Evolutionary conservation across 345 rosid genomes (phyloP).

Genomic region (Moricandia moricandioides): DNA sequence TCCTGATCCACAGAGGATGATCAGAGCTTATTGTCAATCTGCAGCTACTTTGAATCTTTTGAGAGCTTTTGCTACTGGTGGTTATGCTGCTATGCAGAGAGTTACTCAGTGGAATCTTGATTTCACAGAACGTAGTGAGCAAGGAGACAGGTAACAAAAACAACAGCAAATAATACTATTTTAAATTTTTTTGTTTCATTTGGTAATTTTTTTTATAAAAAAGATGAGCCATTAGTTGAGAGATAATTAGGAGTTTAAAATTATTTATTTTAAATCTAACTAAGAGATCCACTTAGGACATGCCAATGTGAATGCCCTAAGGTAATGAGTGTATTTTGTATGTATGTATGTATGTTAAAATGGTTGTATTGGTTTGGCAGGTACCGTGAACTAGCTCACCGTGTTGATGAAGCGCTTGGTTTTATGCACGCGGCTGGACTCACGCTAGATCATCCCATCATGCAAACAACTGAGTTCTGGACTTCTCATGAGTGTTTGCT

Average conservation of each 20-base stretch:
- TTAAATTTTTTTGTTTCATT: not conserved
- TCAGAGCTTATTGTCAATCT: not conserved
- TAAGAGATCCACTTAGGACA: not conserved
- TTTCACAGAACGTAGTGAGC: not conserved
- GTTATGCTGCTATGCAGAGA: not conserved
- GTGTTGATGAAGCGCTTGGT: constrained; percentile 2
- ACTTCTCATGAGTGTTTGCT: constrained; percentile 78
- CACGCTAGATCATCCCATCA: constrained; percentile 66
- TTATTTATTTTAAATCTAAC: not conserved
- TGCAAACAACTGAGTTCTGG: constrained; percentile 76
- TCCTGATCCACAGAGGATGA: not conserved
- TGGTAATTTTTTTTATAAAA: not conserved
- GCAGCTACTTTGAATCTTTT: not conserved
- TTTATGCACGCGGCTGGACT: constrained; percentile 77
- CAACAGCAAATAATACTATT: not conserved
- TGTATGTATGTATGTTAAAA: not conserved
- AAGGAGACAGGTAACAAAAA: not conserved
- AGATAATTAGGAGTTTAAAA: not conserved
- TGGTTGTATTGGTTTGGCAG: not conserved
- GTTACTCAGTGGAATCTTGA: not conserved
- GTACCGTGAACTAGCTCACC: not conserved
- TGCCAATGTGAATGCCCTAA: not conserved
- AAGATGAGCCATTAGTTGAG: not conserved
- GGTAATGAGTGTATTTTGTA: not conserved
- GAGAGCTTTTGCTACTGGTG: not conserved